Evolutionary conservation across 2,329 filamentous ascomycete genomes (phyloP).

Genomic region (Thermothelomyces thermophilus): DNA sequence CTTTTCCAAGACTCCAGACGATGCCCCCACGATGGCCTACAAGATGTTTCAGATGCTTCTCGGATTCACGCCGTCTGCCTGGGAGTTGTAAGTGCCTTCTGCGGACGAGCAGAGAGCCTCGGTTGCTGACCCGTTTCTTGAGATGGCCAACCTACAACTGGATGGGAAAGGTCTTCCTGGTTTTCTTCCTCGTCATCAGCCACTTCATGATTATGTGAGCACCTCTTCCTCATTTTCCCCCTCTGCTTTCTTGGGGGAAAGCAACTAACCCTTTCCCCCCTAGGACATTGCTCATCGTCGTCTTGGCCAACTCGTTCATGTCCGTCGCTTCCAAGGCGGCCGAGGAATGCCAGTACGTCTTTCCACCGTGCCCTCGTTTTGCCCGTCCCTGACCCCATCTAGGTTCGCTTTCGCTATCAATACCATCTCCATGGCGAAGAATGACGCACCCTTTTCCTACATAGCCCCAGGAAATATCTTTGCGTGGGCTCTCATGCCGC

Average conservation of each 20-base stretch:
- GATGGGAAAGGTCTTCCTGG: constrained; percentile 68
- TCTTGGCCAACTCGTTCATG: constrained; percentile 96
- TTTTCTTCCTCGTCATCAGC: constrained; percentile 83
- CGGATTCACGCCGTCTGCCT: constrained; percentile 92
- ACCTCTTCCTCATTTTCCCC: not conserved
- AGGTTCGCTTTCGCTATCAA: constrained; percentile 91
- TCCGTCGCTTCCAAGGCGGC: constrained; percentile 87
- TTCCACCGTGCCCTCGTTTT: not conserved
- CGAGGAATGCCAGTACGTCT: constrained; percentile 68
- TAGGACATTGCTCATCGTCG: constrained; percentile 83
- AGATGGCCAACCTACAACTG: constrained; percentile 68
- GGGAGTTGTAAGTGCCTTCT: constrained; percentile 61
- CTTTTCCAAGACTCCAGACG: constrained; percentile 64
- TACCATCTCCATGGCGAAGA: constrained; percentile 96
- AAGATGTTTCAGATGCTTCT: constrained; percentile 89
- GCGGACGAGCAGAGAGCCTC: not conserved
- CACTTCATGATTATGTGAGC: constrained; percentile 81
- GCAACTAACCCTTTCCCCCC: constrained; percentile 12
- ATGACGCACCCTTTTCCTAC: constrained; percentile 93
- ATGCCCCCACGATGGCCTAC: constrained; percentile 72
- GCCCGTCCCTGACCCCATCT: constrained; percentile 10
- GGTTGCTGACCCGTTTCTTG: not conserved
- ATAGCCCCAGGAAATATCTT: constrained; percentile 86
- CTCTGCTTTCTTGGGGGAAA: not conserved
- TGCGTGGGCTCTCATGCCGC: constrained; percentile 79